phyloP scores from a whole-genome alignment of 768 basidiomycete species.

The Tricholoma bakamatsutake region DNA sequence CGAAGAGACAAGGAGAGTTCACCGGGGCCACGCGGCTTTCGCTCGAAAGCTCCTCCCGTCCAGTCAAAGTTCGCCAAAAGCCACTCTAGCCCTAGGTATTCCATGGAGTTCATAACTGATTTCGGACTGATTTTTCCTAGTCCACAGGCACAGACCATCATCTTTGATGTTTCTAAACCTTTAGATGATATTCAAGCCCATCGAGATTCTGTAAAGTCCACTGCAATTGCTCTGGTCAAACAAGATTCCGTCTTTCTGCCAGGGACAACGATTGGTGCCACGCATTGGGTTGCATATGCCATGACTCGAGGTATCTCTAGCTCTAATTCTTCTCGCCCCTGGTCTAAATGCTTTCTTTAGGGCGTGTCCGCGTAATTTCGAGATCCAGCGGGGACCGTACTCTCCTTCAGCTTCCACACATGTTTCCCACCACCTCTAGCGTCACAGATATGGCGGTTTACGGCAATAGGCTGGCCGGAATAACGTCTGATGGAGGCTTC shows the following conservation, averaged over 20 bases:
- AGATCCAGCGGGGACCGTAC: conserved; percentile 86
- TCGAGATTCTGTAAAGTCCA: conserved; percentile 77
- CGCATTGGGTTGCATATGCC: conserved; percentile 89
- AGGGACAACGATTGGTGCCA: conserved; percentile 85
- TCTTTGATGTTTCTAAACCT: conserved; percentile 70
- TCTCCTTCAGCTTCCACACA: conserved; percentile 63
- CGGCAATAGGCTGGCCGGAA: conserved; percentile 76
- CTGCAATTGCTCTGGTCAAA: conserved; percentile 83
- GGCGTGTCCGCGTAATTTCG: conserved; percentile 84
- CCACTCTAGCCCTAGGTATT: conserved; percentile 53
- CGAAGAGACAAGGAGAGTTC: conserved; percentile 69
- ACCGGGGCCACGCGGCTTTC: conserved; percentile 51
- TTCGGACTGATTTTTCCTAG: conserved; percentile 28
- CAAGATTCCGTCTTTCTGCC: conserved; percentile 81
- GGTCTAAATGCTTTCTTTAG: conserved; percentile 22
- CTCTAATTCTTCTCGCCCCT: background rate
- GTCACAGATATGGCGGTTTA: conserved; percentile 85
- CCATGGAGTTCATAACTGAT: background rate
- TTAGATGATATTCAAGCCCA: conserved; percentile 73
- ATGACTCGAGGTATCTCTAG: conserved; percentile 67
- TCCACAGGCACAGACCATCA: conserved; percentile 58
- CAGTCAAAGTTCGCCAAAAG: conserved; percentile 42
- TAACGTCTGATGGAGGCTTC: conserved; percentile 85
- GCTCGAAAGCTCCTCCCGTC: conserved; percentile 28
- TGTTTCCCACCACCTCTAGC: conserved; percentile 56